Evolutionary conservation across 2,329 filamentous ascomycete genomes (phyloP), one percentile per base, ranked within the genome.

Genomic region (Fusarium nodosum): DNA sequence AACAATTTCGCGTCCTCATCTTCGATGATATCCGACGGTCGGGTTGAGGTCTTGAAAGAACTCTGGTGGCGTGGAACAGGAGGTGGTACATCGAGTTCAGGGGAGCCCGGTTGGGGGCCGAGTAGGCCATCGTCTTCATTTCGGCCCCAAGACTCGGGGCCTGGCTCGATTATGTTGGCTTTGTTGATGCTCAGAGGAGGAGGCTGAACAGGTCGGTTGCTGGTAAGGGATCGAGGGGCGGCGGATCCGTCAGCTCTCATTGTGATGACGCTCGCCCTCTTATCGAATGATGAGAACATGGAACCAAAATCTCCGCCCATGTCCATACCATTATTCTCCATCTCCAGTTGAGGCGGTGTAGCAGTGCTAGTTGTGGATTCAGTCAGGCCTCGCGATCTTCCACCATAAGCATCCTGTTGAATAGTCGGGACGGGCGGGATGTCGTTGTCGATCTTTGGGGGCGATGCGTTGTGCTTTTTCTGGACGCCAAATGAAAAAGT

Each of bases 401-500:
- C 76, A 42, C 71, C 75, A 38, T 72, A 73, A 45, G 76, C 72
- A 45, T 79, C 75, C 56, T 75, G 71, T 56, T 76, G 76, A 64
- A 77, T 77, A 46, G 64, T 74, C 33, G 79, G 77, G 26, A 84
- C 70, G 5, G 84, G 82, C 3, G 79, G 79, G 41, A 81, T 65
- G 30, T 81, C 79, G 36, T 79, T 74, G 33, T 71, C 70, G 24
- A 76, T 74, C 34, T 73, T 75, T 26, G 76, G 74, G 16, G 74
- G 72, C 18, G 75, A 75, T 33, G 74, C 66, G 33, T 65, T 74
- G 47, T 81, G 76, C 73, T 87, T 88, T 75, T 87, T 88, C 66
- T 82, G 82, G 34, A 82, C 83, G 26, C 86, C 87, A 74, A 89
- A 89, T 4, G 87, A 88, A 70, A 88, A 88, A 1, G 87, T 88